Conservation (phyloP, 2,329 filamentous ascomycete genomes). For the Madurella fahalii region DNA sequence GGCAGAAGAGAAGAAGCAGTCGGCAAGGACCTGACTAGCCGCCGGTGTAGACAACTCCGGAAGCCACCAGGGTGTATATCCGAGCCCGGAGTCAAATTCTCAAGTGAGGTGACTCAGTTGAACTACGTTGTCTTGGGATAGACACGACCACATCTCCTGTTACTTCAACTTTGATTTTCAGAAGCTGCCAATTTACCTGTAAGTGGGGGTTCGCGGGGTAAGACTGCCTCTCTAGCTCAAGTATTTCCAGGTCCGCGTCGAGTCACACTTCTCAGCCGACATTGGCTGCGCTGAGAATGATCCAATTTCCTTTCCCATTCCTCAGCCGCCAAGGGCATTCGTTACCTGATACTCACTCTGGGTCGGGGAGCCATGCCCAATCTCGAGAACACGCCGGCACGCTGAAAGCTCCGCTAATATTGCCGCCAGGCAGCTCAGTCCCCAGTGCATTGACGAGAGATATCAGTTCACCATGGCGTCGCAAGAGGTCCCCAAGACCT, state of each 20-base stretch:
- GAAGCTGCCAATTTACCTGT: background rate
- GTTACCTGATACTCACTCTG: background rate
- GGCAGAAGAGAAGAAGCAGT: background rate
- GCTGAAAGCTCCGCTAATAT: conserved; percentile 6
- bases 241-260: background rate
- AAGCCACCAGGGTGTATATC: conserved; percentile 9
- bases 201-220: conserved; percentile 13
- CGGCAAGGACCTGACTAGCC: background rate
- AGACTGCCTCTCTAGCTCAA: background rate
- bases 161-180: background rate
- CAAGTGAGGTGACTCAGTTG: background rate
- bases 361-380: background rate
- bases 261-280: conserved; percentile 1
- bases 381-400: background rate
- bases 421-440: background rate
- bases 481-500: conserved; percentile 57
- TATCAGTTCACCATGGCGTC: conserved; percentile 36
- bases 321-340: background rate
- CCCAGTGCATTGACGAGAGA: background rate
- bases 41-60: background rate
- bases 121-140: background rate
- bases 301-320: background rate
- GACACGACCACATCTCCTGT: background rate
- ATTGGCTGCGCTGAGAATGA: background rate
- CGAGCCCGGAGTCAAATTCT: background rate